phyloP scores from a whole-genome alignment of 2,329 filamentous ascomycete genomes.

The Beauveria rudraprayagi region DNA sequence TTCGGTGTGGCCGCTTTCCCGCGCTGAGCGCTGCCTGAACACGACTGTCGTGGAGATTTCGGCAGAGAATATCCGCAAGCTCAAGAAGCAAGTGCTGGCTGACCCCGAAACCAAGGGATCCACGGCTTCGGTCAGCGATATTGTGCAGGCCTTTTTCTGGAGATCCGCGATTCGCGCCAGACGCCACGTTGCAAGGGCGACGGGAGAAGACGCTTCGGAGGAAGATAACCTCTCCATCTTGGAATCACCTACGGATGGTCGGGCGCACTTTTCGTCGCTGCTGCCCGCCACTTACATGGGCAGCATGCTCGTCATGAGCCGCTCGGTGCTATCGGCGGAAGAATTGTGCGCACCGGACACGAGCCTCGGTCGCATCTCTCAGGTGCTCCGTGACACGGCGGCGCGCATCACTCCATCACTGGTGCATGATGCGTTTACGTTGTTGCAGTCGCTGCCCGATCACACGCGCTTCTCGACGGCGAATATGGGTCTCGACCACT shows the following conservation, averaged over 20 bases:
- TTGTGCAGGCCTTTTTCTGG: constrained; percentile 34
- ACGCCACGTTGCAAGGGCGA: constrained; percentile 23
- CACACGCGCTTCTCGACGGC: constrained; percentile 19
- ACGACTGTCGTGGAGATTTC: constrained; percentile 26
- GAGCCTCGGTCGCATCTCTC: constrained; percentile 19
- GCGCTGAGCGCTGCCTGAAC: constrained; percentile 19
- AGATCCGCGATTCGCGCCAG: constrained; percentile 26
- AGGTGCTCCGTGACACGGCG: constrained; percentile 19
- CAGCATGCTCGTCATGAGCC: constrained; percentile 21
- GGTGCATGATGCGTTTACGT: constrained; percentile 22
- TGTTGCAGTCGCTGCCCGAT: constrained; percentile 20
- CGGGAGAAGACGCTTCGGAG: constrained; percentile 11
- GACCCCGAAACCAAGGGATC: constrained; percentile 19
- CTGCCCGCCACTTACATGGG: constrained; percentile 24
- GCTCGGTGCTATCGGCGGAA: constrained; percentile 17
- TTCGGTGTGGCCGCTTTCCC: constrained; percentile 22
- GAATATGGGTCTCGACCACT: constrained; percentile 20
- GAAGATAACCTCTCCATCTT: constrained; percentile 23
- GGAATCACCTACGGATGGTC: constrained; percentile 25
- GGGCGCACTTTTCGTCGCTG: constrained; percentile 22
- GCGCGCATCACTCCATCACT: constrained; percentile 19
- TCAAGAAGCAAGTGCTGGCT: constrained; percentile 23
- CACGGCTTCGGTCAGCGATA: constrained; percentile 27
- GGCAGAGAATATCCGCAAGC: constrained; percentile 19
- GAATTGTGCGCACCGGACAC: constrained; percentile 21